Evolutionary conservation across 2,329 filamentous ascomycete genomes (phyloP).

Genomic region (Drechmeria coniospora): DNA sequence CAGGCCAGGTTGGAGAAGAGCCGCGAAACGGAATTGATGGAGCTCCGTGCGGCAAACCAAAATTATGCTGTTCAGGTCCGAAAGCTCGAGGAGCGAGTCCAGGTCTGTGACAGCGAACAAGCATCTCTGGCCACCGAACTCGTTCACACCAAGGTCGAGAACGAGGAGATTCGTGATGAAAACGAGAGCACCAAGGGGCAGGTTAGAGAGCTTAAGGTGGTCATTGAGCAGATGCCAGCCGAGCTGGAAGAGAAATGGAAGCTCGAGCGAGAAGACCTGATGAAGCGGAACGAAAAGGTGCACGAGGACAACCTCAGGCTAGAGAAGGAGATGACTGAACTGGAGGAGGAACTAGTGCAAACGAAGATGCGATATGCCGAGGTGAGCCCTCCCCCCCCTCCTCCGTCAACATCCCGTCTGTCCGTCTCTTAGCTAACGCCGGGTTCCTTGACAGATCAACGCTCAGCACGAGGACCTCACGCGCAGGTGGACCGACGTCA

Average conservation of each 20-base stretch:
- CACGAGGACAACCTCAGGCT: conserved; percentile 82
- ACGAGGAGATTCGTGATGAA: conserved; percentile 74
- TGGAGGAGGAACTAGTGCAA: conserved; percentile 82
- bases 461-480: conserved; percentile 54
- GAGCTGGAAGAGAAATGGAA: conserved; percentile 74
- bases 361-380: conserved; percentile 94
- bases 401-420: neutral
- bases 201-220: conserved; percentile 66
- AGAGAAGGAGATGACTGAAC: conserved; percentile 79
- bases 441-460: conserved; percentile 40
- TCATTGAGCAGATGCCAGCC: conserved; percentile 78
- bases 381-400: conserved; percentile 41
- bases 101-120: conserved; percentile 81
- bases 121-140: conserved; percentile 81
- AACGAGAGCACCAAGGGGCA: conserved; percentile 80
- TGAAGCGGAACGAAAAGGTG: conserved; percentile 83
- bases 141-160: conserved; percentile 83
- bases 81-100: conserved; percentile 70
- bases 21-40: conserved; percentile 66
- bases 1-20: conserved; percentile 70
- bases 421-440: conserved; percentile 5
- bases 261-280: conserved; percentile 76
- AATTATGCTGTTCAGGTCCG: conserved; percentile 64
- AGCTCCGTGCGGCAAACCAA: conserved; percentile 50
- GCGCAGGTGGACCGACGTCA: conserved; percentile 65